phyloP scores from a whole-genome alignment of 2,329 filamentous ascomycete genomes.

The Rachicladosporium sp. region DNA sequence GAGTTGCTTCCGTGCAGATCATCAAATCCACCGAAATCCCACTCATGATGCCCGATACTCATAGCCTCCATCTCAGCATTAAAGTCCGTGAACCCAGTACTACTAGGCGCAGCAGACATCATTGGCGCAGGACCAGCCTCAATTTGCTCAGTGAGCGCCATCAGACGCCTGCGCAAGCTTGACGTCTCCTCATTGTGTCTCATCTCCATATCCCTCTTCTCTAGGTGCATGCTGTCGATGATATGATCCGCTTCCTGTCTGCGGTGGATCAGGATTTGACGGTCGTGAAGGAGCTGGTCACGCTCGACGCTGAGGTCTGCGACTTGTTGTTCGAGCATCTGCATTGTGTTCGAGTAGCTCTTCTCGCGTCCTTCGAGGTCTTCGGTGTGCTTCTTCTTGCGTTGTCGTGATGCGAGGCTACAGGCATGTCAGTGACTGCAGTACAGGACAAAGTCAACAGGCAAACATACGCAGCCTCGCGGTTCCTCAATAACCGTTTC shows the following conservation, averaged over 20 bases:
- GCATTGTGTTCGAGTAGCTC: slow-evolving; percentile 65
- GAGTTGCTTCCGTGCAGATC: slow-evolving; percentile 22
- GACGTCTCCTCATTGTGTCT: slow-evolving; percentile 80
- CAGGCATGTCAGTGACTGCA: slow-evolving; percentile 13
- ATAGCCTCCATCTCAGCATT: slow-evolving; percentile 77
- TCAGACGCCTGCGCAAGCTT: slow-evolving; percentile 85
- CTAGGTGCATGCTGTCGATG: slow-evolving; percentile 63
- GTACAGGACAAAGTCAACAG: slow-evolving; percentile 3
- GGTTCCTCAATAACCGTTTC: slow-evolving; percentile 85
- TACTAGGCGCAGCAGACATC: slow-evolving; percentile 40
- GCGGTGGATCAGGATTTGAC: slow-evolving; percentile 46
- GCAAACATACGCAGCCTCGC: slow-evolving; percentile 74
- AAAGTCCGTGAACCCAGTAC: slow-evolving; percentile 54
- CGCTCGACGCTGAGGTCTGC: slow-evolving; percentile 48
- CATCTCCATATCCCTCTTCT: slow-evolving; percentile 86
- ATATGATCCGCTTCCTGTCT: slow-evolving; percentile 64
- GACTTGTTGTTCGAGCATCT: slow-evolving; percentile 66
- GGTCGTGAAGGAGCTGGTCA: slow-evolving; percentile 18
- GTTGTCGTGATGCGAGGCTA: slow-evolving; percentile 87
- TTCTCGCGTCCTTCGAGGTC: slow-evolving; percentile 96
- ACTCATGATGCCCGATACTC: slow-evolving; percentile 61
- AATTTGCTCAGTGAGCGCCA: slow-evolving; percentile 57
- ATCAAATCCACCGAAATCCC: slow-evolving; percentile 73
- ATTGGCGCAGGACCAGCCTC: slow-evolving; percentile 40
- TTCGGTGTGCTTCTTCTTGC: slow-evolving; percentile 97